phyloP scores from a whole-genome alignment of 129 eudicot genomes.

The Flaveria robusta region DNA sequence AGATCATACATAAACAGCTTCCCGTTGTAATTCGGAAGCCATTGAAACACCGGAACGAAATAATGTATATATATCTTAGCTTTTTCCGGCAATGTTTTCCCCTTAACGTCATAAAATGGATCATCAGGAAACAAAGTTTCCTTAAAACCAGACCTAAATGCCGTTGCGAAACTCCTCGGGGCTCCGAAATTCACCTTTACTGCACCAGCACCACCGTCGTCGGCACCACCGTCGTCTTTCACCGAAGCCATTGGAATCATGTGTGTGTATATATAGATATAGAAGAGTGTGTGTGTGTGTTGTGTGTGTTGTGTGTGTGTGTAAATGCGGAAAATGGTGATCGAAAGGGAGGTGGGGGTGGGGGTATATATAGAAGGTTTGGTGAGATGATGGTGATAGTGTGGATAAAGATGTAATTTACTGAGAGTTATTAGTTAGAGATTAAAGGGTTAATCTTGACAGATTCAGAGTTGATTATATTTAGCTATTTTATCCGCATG shows the following conservation, averaged over 20 bases:
- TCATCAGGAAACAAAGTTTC: constrained; percentile 87
- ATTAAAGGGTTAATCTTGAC: constrained; percentile 24
- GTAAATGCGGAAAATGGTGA: constrained; percentile 17
- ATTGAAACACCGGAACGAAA: constrained; percentile 71
- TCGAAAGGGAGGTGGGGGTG: neutral
- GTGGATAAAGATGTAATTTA: constrained; percentile 23
- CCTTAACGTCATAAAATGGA: constrained; percentile 57
- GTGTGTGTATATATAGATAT: neutral
- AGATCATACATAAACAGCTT: constrained; percentile 61
- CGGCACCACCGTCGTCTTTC: constrained; percentile 18
- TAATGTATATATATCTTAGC: constrained; percentile 43
- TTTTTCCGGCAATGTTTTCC: constrained; percentile 42
- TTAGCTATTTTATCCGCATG: constrained; percentile 21
- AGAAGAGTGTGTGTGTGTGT: constrained; percentile 7
- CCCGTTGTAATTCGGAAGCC: constrained; percentile 63
- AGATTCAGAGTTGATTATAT: constrained; percentile 17
- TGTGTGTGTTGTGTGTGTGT: neutral
- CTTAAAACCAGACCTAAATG: constrained; percentile 45
- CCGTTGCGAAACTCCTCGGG: constrained; percentile 48
- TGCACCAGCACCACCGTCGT: too few relatives aligned
- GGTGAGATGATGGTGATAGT: constrained; percentile 1
- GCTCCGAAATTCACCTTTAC: constrained; percentile 51
- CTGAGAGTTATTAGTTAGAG: constrained; percentile 19
- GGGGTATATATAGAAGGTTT: constrained; percentile 22
- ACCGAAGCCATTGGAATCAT: constrained; percentile 24